Evolutionary conservation across 129 eudicot genomes (phyloP), one percentile per base, ranked within the genome.

Genomic region (Arctium minus): DNA sequence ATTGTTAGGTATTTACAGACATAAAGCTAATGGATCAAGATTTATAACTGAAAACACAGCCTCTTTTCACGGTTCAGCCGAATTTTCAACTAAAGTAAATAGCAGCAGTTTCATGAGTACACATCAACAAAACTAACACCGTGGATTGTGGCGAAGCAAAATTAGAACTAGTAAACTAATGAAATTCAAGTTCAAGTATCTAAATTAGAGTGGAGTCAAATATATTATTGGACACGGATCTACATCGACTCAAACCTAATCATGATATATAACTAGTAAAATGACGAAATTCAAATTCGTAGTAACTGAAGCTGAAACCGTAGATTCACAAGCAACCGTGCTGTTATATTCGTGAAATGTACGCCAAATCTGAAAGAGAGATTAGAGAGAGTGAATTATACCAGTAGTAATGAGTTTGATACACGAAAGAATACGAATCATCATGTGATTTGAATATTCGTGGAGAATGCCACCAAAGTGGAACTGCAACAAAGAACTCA

Each of bases 391-490:
- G 50, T 42, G 31, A 80, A 62, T 62, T 71, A 22, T 22, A 29
- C 82, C 88, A 40, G 48, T 18, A 8, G 35, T 46, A 18, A 75
- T 70, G 74, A 72, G 70, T 15, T 39, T 65, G 82, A 67, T 38
- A 40, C 40, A 77, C 12, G 72, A 76, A 69, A 46, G 72, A 13
- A 88, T 83, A 48, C 56, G 85, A 86, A 82, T 80, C 80, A 27
- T 31, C 77, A 42, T 68, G 36, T 70, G 78, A 68, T 80, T 75
- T 5, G 76, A 65, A 79, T 72, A 62, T 62, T 13, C 73, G 75
- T 82, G 73, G 40, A 46, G 9, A 46, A 38, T 86, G 84, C 88
- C 86, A 80, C 86, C 88, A 84, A 86, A 80, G 65, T 86, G 81
- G 56, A 33, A 83, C 67, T 37, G 60, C 17, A 22, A 22, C 27